These are phyloP conservation scores for Trichosanthes cucumerina DNA, from an alignment of 306 rosid genomes.

Conservation along the genomic window DNA sequence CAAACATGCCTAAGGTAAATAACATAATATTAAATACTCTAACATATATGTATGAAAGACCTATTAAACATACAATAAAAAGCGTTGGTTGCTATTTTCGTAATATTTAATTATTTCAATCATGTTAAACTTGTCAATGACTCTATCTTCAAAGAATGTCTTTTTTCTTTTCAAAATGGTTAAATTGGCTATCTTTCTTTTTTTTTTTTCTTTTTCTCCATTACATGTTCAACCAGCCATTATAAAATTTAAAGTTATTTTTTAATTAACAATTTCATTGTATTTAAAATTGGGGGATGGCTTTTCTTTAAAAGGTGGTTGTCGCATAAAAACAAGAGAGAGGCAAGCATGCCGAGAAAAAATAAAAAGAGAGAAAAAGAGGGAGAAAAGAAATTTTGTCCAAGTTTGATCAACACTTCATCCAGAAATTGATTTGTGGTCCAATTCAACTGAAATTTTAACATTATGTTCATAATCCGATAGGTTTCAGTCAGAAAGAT, in stretches of 20 bases:
- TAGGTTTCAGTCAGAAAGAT: background rate
- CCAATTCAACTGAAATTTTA: background rate
- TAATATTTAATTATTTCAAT: too few species aligned
- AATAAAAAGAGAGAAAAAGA: background rate
- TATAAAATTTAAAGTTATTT: background rate
- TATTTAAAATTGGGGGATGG: background rate
- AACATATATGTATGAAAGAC: too few species aligned
- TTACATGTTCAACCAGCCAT: background rate
- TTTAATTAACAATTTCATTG: background rate
- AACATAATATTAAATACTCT: too few species aligned
- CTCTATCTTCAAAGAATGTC: too few species aligned
- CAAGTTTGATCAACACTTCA: background rate
- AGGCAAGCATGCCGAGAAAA: background rate
- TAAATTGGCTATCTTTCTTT: background rate
- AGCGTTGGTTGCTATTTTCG: too few species aligned
- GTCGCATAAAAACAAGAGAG: background rate
- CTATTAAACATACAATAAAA: too few species aligned
- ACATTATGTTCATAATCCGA: background rate
- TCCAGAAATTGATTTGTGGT: background rate
- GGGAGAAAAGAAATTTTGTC: background rate
- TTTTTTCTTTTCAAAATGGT: background rate
- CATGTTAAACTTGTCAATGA: too few species aligned
- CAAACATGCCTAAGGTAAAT: too few species aligned
- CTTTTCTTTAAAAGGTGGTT: background rate
- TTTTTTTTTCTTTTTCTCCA: background rate